These are phyloP conservation scores for Hypoxylon sp. DNA, from an alignment of 2,329 filamentous ascomycete genomes.

Conservation along the genomic window DNA sequence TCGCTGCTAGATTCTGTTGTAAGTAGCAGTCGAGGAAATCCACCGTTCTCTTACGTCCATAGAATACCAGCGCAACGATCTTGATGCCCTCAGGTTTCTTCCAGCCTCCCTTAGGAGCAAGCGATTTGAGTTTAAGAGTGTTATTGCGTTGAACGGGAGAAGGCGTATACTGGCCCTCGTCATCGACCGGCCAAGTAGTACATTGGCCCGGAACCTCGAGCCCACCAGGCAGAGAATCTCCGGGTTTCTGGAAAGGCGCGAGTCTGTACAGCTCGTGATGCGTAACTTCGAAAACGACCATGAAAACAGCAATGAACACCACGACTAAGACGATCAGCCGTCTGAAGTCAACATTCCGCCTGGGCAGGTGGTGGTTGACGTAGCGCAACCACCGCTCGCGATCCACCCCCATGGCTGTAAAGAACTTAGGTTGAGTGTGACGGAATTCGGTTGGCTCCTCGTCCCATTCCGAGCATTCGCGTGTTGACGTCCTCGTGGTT, in stretches of 20 bases:
- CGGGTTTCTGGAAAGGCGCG: conserved; percentile 14
- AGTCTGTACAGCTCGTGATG: conserved; percentile 34
- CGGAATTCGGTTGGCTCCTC: conserved; percentile 16
- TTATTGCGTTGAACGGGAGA: conserved; percentile 4
- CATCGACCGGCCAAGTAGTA: conserved; percentile 42
- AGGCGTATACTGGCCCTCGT: conserved; percentile 30
- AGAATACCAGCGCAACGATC: conserved; percentile 57
- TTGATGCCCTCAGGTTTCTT: conserved; percentile 44
- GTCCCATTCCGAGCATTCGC: conserved; percentile 21
- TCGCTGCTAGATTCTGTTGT: conserved; percentile 54
- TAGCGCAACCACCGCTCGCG: conserved; percentile 32
- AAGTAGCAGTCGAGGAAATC: conserved; percentile 58
- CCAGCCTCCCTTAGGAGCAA: conserved; percentile 42
- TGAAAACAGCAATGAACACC: conserved; percentile 27
- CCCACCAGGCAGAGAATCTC: background rate
- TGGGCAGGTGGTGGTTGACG: conserved; percentile 26
- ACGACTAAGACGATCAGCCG: conserved; percentile 35
- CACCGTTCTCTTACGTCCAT: conserved; percentile 53
- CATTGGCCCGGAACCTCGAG: conserved; percentile 34
- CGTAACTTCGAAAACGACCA: conserved; percentile 38
- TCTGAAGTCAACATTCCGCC: conserved; percentile 32
- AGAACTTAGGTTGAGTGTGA: conserved; percentile 12
- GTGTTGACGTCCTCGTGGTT: conserved; percentile 8
- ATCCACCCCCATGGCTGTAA: conserved; percentile 15
- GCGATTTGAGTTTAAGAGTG: conserved; percentile 35